These are phyloP conservation scores for Starmerella tilneyi DNA, from an alignment of 805 yeast genomes.

Conservation along the genomic window DNA sequence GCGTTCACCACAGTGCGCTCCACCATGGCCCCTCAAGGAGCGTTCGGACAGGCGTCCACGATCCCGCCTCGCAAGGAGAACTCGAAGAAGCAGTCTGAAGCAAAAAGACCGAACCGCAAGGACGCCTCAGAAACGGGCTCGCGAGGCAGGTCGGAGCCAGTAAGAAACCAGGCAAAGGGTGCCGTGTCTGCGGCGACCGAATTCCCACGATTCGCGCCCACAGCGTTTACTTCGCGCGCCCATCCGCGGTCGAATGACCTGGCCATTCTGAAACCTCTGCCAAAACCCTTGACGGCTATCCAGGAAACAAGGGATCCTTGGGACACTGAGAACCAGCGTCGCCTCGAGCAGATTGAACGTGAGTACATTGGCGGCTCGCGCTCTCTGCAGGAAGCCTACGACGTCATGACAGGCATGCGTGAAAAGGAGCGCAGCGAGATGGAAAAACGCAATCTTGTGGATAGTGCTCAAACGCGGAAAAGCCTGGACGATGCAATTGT, in stretches of 20 bases:
- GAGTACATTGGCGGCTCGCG: slow-evolving; percentile 30
- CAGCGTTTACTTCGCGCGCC: slow-evolving; percentile 2
- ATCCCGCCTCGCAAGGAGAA: not conserved
- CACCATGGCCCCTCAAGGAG: not conserved
- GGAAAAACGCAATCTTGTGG: slow-evolving; percentile 77
- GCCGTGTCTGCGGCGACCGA: not conserved
- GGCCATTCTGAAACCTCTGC: slow-evolving; percentile 16
- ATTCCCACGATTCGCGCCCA: slow-evolving; percentile 9
- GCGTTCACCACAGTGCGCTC: not conserved
- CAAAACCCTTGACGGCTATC: slow-evolving; percentile 11
- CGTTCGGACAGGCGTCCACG: not conserved
- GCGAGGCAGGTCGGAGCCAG: not conserved
- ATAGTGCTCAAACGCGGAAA: slow-evolving; percentile 72
- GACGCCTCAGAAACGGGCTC: not conserved
- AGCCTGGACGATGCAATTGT: slow-evolving; percentile 77
- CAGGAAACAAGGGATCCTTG: slow-evolving; percentile 35
- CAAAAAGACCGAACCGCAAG: not conserved
- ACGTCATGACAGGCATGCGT: slow-evolving; percentile 56
- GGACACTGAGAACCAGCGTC: slow-evolving; percentile 65
- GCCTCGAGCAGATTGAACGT: slow-evolving; percentile 46
- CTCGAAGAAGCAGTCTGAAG: not conserved
- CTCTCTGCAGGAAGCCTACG: slow-evolving; percentile 65
- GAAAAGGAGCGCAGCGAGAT: slow-evolving; percentile 63
- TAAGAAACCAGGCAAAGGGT: not conserved
- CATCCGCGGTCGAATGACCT: slow-evolving; percentile 11